Percentiles rank a stretch among this genome's conserved stretches.
phyloP scores from a whole-genome alignment of 2,329 filamentous ascomycete species.

The Colletotrichum karsti region DNA sequence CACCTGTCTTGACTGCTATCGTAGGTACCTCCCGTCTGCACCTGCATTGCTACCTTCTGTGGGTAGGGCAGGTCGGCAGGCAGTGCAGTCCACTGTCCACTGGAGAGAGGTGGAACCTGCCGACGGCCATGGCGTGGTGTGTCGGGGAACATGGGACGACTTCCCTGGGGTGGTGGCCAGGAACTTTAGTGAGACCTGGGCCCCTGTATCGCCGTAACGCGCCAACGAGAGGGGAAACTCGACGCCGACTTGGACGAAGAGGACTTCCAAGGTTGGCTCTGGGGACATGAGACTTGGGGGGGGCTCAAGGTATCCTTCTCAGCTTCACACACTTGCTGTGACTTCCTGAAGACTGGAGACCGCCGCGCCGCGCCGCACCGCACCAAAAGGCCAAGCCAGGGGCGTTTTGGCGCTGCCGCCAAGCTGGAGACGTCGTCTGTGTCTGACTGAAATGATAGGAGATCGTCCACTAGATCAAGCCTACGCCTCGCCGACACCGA shows the following conservation, averaged over 20 bases:
- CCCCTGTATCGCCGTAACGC: background rate
- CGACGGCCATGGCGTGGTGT: conserved; percentile 17
- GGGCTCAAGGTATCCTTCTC: background rate
- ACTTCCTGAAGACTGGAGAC: too few relatives aligned
- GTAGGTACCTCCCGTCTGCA: too few relatives aligned
- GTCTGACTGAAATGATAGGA: background rate
- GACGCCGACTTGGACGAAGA: background rate
- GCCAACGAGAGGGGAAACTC: background rate
- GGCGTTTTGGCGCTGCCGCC: conserved; percentile 18
- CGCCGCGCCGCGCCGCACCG: too few relatives aligned
- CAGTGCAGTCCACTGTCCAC: background rate
- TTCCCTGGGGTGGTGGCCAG: background rate
- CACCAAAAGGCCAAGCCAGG: conserved; percentile 9
- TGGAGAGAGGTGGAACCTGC: conserved; percentile 2
- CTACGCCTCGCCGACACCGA: background rate
- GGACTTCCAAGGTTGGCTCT: background rate
- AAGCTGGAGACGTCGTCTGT: conserved; percentile 22
- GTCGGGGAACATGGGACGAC: conserved; percentile 24
- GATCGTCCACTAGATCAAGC: conserved; percentile 5
- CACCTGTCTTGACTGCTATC: too few relatives aligned
- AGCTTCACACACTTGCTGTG: background rate
- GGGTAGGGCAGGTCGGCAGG: background rate
- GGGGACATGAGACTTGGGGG: background rate
- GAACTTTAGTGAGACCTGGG: background rate
- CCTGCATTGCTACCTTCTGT: too few relatives aligned